Evolutionary conservation across 441 rosid genomes (phyloP).

Genomic region (Adansonia madagascariensis): DNA sequence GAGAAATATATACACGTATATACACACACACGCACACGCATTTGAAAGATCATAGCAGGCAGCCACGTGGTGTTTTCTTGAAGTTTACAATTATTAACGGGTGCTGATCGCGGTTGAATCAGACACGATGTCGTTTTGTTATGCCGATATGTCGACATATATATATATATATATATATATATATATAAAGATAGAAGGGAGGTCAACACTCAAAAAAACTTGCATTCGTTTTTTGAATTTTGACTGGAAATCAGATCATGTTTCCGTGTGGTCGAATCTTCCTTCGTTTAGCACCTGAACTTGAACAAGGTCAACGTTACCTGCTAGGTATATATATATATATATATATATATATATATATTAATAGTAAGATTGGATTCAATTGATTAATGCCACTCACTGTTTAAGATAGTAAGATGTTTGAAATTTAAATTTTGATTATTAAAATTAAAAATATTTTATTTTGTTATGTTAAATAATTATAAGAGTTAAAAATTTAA

Average conservation of each 20-base stretch:
- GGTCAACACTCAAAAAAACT: not conserved
- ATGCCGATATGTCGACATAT: not conserved
- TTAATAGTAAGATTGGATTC: not conserved
- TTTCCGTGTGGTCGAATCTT: conserved; percentile 3
- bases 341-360: not conserved
- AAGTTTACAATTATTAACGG: not conserved
- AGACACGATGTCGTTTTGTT: not conserved
- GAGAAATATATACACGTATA: too few relatives aligned
- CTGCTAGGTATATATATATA: not conserved
- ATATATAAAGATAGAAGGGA: not conserved
- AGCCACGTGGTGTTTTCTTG: not conserved
- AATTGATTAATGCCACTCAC: not conserved
- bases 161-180: too few relatives aligned
- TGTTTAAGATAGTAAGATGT: not conserved
- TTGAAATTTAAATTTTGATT: not conserved
- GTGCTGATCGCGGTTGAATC: not conserved
- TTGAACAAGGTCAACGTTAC: not conserved
- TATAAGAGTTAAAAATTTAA: too few relatives aligned
- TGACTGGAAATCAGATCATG: not conserved
- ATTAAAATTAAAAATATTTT: not conserved
- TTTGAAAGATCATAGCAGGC: not conserved
- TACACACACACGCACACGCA: not conserved
- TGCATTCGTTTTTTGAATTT: not conserved
- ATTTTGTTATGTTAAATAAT: too few relatives aligned
- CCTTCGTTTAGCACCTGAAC: not conserved